Evolutionary conservation across 805 yeast species (phyloP).

Genomic region (Limtongozyma cylindracea): DNA sequence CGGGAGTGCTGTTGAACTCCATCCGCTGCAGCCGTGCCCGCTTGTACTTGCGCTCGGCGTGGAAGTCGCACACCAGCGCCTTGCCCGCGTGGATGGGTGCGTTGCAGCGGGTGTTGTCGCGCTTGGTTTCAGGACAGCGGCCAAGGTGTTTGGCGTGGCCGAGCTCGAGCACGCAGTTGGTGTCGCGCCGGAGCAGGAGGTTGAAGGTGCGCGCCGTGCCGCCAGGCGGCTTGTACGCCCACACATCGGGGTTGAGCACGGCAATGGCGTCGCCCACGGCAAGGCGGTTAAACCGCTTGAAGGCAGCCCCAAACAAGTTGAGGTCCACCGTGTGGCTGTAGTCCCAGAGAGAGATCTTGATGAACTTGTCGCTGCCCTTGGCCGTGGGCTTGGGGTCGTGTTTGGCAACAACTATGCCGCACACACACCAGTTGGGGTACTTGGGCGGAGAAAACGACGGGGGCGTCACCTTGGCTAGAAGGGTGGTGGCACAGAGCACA

Average conservation of each 20-base stretch:
- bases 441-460: constrained; percentile 53
- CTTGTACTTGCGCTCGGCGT: constrained; percentile 32
- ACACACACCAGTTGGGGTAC: constrained; percentile 52
- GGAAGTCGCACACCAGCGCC: constrained; percentile 44
- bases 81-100: constrained; percentile 29
- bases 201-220: no score
- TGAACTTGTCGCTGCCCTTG: constrained; percentile 20
- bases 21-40: constrained; percentile 27
- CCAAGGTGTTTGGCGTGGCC: constrained; percentile 52
- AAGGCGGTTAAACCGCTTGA: constrained; percentile 47
- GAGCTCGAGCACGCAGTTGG: constrained; percentile 36
- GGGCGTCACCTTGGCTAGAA: constrained; percentile 39
- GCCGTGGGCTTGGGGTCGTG: constrained; percentile 20
- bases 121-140: constrained; percentile 25
- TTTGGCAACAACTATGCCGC: constrained; percentile 45
- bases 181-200: constrained; percentile 22
- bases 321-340: constrained; percentile 34
- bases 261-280: constrained; percentile 53
- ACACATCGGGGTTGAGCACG: constrained; percentile 48
- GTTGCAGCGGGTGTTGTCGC: constrained; percentile 24
- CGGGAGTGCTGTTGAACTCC: constrained; percentile 50
- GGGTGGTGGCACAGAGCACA: no score
- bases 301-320: constrained; percentile 43
- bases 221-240: no score
- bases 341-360: constrained; percentile 42